Conservation (phyloP, 176 grass and related monocot genomes). For the Avena eriantha region DNA sequence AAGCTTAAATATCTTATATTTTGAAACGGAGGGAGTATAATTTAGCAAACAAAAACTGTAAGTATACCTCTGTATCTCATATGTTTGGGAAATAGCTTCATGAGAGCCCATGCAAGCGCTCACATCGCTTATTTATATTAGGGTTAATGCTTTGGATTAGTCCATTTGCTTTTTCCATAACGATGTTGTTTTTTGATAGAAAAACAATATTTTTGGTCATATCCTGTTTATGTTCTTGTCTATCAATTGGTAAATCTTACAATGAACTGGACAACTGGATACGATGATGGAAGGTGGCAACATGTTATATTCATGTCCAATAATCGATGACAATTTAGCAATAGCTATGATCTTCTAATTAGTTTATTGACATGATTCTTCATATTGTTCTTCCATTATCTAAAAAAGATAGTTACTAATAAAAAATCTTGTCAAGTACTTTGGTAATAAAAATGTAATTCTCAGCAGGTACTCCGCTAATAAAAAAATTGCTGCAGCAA, state of each 20-base stretch:
- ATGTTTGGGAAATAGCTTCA: not conserved
- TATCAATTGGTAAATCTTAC: not conserved
- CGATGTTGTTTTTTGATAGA: not conserved
- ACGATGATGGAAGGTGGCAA: not conserved
- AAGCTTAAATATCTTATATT: too few species aligned
- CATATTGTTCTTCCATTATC: too few species aligned
- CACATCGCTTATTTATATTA: not conserved
- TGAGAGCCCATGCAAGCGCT: not conserved
- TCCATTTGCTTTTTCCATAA: not conserved
- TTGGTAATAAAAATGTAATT: too few species aligned
- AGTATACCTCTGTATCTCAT: not conserved
- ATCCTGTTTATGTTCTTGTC: not conserved
- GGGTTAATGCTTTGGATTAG: not conserved
- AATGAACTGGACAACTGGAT: not conserved
- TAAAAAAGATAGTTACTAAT: too few species aligned
- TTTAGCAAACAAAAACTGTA: too few species aligned
- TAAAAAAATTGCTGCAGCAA: too few species aligned
- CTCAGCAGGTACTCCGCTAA: too few species aligned
- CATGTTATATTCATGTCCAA: not conserved
- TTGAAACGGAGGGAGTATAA: too few species aligned
- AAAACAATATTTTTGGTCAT: not conserved
- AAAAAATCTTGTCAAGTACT: too few species aligned
- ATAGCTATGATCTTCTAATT: too few species aligned
- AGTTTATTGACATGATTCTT: too few species aligned
- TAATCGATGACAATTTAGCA: too few species aligned